Percentiles rank a stretch among this genome's conserved stretches.
Evolutionary conservation across 2,329 filamentous ascomycete species (phyloP).

Genomic region (Ascochyta koolunga): DNA sequence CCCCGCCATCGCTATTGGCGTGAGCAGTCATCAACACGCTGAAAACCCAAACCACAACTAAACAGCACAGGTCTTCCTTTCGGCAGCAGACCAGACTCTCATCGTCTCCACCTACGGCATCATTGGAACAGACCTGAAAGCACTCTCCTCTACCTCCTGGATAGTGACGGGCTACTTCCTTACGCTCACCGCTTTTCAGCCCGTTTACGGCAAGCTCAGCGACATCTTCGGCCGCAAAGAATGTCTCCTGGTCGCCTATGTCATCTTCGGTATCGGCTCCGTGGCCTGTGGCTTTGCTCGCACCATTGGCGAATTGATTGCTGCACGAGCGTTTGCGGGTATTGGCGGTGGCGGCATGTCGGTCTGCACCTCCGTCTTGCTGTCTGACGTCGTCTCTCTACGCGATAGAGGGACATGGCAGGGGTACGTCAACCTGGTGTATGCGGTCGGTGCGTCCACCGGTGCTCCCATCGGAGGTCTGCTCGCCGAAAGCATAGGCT

Average conservation of each 20-base stretch:
- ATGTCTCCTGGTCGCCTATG: constrained; percentile 68
- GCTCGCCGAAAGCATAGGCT: constrained; percentile 74
- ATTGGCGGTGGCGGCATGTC: constrained; percentile 76
- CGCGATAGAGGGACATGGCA: constrained; percentile 76
- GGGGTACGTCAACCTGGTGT: constrained; percentile 75
- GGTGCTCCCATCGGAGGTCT: constrained; percentile 75
- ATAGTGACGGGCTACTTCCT: constrained; percentile 74
- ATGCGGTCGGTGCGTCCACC: constrained; percentile 68
- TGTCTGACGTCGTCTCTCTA: constrained; percentile 74
- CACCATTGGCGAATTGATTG: constrained; percentile 69
- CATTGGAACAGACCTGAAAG: constrained; percentile 77
- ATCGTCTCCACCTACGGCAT: constrained; percentile 78
- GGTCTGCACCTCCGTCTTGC: constrained; percentile 70
- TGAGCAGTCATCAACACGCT: constrained; percentile 43
- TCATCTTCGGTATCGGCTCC: constrained; percentile 69
- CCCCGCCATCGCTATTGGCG: constrained; percentile 67
- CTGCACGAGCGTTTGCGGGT: constrained; percentile 66
- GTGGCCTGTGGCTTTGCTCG: constrained; percentile 67
- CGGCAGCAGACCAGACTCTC: constrained; percentile 76
- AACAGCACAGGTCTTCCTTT: constrained; percentile 66
- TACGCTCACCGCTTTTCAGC: constrained; percentile 76
- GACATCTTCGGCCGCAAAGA: constrained; percentile 74
- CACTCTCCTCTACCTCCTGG: constrained; percentile 77
- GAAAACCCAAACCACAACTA: not conserved
- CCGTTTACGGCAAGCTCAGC: constrained; percentile 72